These are phyloP conservation scores for Colletotrichum abscissum DNA, from an alignment of 2,329 filamentous ascomycete species.

Conservation along the genomic window DNA sequence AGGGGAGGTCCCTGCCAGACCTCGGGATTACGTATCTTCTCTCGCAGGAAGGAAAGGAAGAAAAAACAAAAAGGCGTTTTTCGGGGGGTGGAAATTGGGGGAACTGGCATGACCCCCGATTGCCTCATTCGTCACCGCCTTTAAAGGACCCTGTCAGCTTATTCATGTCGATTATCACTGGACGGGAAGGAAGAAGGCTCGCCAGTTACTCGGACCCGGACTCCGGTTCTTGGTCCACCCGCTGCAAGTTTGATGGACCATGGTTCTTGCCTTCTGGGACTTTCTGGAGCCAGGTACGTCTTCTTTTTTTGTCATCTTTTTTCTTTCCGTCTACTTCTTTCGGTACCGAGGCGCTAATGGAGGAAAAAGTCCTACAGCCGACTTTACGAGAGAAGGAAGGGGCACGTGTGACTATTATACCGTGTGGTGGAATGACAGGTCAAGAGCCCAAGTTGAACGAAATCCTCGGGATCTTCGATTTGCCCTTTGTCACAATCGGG, in stretches of 20 bases:
- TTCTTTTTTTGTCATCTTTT: neutral
- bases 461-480: conserved; percentile 1
- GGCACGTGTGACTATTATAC: neutral
- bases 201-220: conserved; percentile 24
- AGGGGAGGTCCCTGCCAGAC: conserved; percentile 17
- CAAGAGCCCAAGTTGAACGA: conserved; percentile 8
- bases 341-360: neutral
- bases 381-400: neutral
- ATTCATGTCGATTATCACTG: conserved; percentile 28
- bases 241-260: conserved; percentile 5
- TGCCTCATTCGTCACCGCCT: conserved; percentile 26
- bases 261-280: neutral
- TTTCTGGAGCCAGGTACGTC: neutral
- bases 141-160: conserved; percentile 28
- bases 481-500: neutral
- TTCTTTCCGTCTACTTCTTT: neutral
- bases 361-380: no score
- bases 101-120: conserved; percentile 7
- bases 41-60: neutral
- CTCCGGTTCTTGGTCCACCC: conserved; percentile 14
- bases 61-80: neutral
- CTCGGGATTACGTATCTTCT: conserved; percentile 28
- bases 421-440: conserved; percentile 19
- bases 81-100: neutral
- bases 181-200: neutral